These are phyloP conservation scores for Fusarium euwallaceae DNA, from an alignment of 2,329 filamentous ascomycete species.

Conservation along the genomic window DNA sequence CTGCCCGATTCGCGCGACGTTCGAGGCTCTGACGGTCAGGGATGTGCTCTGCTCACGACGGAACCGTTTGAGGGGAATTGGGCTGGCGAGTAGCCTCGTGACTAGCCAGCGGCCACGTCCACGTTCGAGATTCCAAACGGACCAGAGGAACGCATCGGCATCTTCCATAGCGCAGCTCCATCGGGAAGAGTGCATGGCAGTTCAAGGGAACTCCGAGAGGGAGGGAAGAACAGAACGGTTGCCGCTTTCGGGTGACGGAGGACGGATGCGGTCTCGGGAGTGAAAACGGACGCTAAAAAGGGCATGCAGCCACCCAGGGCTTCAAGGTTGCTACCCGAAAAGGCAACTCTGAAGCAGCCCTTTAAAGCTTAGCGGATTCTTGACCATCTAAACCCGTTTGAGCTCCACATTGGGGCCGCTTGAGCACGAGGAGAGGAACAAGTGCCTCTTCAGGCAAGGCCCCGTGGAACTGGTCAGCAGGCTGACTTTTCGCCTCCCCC, in stretches of 20 bases:
- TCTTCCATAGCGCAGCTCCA: conserved; percentile 16
- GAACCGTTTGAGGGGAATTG: conserved; percentile 32
- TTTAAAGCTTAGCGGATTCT: background rate
- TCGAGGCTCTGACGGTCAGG: conserved; percentile 17
- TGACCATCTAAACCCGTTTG: conserved; percentile 18
- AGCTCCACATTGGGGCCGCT: conserved; percentile 23
- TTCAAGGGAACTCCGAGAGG: conserved; percentile 24
- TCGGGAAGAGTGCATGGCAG: conserved; percentile 17
- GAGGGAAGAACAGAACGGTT: conserved; percentile 30
- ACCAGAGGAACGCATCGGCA: conserved; percentile 18
- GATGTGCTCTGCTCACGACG: conserved; percentile 31
- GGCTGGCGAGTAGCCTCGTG: conserved; percentile 24
- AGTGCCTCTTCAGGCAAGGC: conserved; percentile 44
- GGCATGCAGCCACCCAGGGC: conserved; percentile 20
- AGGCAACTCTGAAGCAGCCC: conserved; percentile 23
- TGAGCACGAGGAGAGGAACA: conserved; percentile 41
- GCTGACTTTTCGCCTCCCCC: conserved; percentile 46
- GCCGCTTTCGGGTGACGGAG: conserved; percentile 35
- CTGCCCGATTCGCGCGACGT: conserved; percentile 31
- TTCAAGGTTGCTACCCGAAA: conserved; percentile 10
- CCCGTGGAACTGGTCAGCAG: conserved; percentile 45
- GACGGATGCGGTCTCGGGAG: conserved; percentile 31
- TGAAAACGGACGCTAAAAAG: conserved; percentile 33
- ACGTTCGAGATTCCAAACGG: conserved; percentile 45
- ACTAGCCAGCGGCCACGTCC: conserved; percentile 14